Conservation (phyloP, 2,329 filamentous ascomycete species). For the Diaporthe citriasiana region DNA sequence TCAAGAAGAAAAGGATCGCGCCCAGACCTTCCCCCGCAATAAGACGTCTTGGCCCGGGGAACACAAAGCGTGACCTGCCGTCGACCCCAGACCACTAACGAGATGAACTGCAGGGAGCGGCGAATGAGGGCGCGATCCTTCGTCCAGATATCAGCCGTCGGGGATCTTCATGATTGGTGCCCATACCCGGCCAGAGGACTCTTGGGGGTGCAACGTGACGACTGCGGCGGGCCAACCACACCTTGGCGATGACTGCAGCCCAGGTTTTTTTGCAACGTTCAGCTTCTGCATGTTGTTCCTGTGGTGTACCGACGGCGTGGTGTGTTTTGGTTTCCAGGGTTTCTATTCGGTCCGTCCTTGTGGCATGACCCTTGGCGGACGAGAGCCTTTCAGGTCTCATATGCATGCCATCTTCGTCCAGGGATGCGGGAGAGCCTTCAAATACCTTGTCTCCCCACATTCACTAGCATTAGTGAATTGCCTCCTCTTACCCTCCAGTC, state of each 20-base stretch:
- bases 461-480: background rate
- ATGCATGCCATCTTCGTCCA: conserved; percentile 1
- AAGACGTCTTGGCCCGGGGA: conserved; percentile 23
- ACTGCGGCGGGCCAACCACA: conserved; percentile 14
- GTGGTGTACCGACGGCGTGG: conserved; percentile 12
- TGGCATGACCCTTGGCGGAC: conserved; percentile 23
- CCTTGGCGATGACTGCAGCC: conserved; percentile 33
- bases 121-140: conserved; percentile 16
- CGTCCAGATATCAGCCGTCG: conserved; percentile 20
- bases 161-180: conserved; percentile 24
- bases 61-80: conserved; percentile 14
- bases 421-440: conserved; percentile 2
- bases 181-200: background rate
- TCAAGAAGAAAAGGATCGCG: conserved; percentile 14
- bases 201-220: conserved; percentile 33
- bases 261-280: conserved; percentile 20
- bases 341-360: conserved; percentile 28
- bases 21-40: conserved; percentile 34
- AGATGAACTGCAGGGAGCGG: conserved; percentile 27
- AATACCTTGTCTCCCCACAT: conserved; percentile 17
- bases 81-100: conserved; percentile 1
- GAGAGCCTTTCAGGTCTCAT: background rate
- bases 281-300: conserved; percentile 10
- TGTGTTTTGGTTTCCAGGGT: conserved; percentile 5
- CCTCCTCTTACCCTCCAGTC: background rate